Percentiles rank a stretch among this genome's conserved stretches.
Evolutionary conservation across 2,329 filamentous ascomycete species (phyloP).

Genomic region (Dactylellina haptotyla): DNA sequence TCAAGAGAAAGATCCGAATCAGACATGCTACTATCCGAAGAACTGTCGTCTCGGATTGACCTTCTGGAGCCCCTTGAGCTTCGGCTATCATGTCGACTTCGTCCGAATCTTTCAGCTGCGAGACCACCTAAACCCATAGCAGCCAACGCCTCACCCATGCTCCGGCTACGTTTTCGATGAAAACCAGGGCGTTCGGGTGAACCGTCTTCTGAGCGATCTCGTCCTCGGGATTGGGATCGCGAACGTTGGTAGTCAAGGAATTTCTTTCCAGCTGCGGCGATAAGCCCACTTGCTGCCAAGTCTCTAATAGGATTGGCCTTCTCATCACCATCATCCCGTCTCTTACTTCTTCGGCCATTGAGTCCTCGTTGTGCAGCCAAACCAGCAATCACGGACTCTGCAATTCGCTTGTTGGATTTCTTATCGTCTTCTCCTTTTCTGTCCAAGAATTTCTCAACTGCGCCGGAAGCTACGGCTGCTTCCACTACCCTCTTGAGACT

Average conservation of each 20-base stretch:
- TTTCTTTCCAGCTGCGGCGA: slow-evolving; percentile 49
- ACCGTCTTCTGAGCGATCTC: slow-evolving; percentile 18
- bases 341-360: slow-evolving; percentile 28
- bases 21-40: slow-evolving; percentile 46
- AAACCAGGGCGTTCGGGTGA: slow-evolving; percentile 45
- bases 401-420: slow-evolving; percentile 40
- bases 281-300: slow-evolving; percentile 32
- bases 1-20: slow-evolving; percentile 50
- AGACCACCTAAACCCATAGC: slow-evolving; percentile 46
- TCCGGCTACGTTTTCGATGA: slow-evolving; percentile 37
- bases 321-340: slow-evolving; percentile 23
- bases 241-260: slow-evolving; percentile 50
- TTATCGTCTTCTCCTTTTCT: slow-evolving; percentile 36
- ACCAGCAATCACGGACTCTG: slow-evolving; percentile 43
- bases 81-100: slow-evolving; percentile 31
- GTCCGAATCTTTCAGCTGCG: slow-evolving; percentile 34
- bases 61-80: slow-evolving; percentile 9
- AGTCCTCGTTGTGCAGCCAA: slow-evolving; percentile 43
- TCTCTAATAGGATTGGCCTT: slow-evolving; percentile 24
- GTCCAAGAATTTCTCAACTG: slow-evolving; percentile 44
- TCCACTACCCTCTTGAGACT: slow-evolving; percentile 45
- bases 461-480: slow-evolving; percentile 43
- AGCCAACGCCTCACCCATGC: slow-evolving; percentile 25
- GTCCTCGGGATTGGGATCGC: slow-evolving; percentile 35
- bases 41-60: slow-evolving; percentile 12